Conservation (phyloP, 1,139 yeast genomes). For the Candida gigantensis region DNA sequence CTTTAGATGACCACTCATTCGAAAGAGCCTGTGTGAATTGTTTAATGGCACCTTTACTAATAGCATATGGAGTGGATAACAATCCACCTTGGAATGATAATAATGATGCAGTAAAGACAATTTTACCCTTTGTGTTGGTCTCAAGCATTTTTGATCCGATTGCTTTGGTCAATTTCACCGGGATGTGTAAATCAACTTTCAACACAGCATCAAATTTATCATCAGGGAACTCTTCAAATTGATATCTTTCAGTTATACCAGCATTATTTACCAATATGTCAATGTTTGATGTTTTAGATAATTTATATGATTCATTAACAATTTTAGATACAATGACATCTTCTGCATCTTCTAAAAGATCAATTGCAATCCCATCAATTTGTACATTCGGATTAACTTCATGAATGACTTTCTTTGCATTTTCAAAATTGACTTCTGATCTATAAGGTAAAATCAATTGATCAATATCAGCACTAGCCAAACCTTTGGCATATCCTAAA, state of each 20-base stretch:
- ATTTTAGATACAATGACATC: conserved; percentile 26
- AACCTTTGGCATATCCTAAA: conserved; percentile 35
- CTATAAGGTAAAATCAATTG: conserved; percentile 29
- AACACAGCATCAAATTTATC: conserved; percentile 48
- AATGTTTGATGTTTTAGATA: conserved; percentile 31
- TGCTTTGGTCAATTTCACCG: conserved; percentile 45
- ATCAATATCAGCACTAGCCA: conserved; percentile 35
- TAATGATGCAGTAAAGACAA: conserved; percentile 30
- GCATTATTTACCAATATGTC: conserved; percentile 60
- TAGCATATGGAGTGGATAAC: conserved; percentile 53
- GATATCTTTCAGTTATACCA: conserved; percentile 45
- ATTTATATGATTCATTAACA: conserved; percentile 34
- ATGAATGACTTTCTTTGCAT: conserved; percentile 20
- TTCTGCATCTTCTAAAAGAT: conserved; percentile 21
- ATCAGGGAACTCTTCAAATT: conserved; percentile 21
- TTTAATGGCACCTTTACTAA: conserved; percentile 53
- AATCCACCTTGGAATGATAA: conserved; percentile 63
- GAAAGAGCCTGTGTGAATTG: conserved; percentile 51
- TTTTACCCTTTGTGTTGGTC: conserved; percentile 33
- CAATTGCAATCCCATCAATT: conserved; percentile 22
- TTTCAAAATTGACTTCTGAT: conserved; percentile 18
- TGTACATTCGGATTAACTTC: conserved; percentile 22
- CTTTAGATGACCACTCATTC: conserved; percentile 53
- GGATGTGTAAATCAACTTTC: conserved; percentile 50
- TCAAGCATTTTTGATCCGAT: conserved; percentile 47